These are phyloP conservation scores for Tricholoma furcatifolium DNA, from an alignment of 768 basidiomycete genomes.

Conservation along the genomic window DNA sequence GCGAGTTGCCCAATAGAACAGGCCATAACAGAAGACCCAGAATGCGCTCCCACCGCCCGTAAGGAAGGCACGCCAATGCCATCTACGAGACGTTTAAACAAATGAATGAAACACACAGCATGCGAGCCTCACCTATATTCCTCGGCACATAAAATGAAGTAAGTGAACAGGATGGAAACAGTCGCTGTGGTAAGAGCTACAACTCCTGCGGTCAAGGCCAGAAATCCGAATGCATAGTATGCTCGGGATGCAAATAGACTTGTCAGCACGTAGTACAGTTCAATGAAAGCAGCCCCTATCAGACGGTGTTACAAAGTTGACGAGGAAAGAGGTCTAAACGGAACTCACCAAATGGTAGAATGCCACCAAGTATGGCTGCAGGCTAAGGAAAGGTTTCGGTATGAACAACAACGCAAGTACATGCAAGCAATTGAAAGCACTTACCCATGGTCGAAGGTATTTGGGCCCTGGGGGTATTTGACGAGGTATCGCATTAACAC, in stretches of 20 bases:
- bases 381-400: slow-evolving; percentile 34
- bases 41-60: slow-evolving; percentile 90
- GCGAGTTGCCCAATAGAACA: slow-evolving; percentile 86
- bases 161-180: slow-evolving; percentile 83
- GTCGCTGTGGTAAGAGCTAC: slow-evolving; percentile 89
- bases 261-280: slow-evolving; percentile 89
- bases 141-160: slow-evolving; percentile 92
- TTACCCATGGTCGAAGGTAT: slow-evolving; percentile 81
- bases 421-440: slow-evolving; percentile 17
- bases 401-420: not conserved
- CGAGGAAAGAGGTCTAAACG: not conserved
- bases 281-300: slow-evolving; percentile 92
- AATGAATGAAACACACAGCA: not conserved
- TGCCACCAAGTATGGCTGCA: slow-evolving; percentile 80
- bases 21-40: slow-evolving; percentile 87
- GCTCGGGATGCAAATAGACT: slow-evolving; percentile 89
- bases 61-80: slow-evolving; percentile 96
- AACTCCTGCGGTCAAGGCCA: slow-evolving; percentile 82
- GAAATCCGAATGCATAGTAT: slow-evolving; percentile 96
- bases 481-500: slow-evolving; percentile 92
- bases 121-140: slow-evolving; percentile 73
- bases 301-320: not conserved
- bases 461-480: slow-evolving; percentile 89
- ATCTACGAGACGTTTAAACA: slow-evolving; percentile 42
- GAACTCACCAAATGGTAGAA: slow-evolving; percentile 81